Conservation (phyloP, 108 stramenopile genomes). For the Aurantiochytrium sp. region DNA sequence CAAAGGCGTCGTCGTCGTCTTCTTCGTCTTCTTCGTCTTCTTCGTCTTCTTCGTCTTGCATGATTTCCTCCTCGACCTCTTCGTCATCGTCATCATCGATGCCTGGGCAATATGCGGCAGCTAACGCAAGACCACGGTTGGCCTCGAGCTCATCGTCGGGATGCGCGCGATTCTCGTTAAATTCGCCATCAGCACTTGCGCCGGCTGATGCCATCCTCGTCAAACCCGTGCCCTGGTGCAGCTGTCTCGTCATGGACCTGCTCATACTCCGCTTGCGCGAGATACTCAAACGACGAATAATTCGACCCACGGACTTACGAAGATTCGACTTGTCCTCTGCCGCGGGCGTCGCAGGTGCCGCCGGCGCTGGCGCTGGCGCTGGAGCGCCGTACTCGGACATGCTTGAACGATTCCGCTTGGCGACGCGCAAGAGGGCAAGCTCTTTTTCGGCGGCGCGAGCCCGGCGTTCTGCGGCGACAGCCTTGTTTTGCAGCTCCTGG, state of each 20-base stretch:
- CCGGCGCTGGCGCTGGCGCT: background rate
- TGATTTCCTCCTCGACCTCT: background rate
- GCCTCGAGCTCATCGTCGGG: background rate
- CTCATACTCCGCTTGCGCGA: background rate
- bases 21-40: background rate
- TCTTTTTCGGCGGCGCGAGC: constrained; percentile 1
- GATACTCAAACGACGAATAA: background rate
- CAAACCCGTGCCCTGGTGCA: background rate
- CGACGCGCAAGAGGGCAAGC: background rate
- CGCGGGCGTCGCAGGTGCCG: background rate
- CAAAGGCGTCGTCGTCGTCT: background rate
- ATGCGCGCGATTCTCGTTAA: background rate
- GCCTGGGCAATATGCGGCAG: background rate
- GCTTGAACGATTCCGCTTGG: background rate
- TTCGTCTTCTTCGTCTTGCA: background rate
- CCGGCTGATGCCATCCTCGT: background rate
- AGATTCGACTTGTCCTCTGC: background rate
- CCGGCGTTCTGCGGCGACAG: background rate
- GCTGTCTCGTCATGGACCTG: background rate
- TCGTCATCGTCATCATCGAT: background rate
- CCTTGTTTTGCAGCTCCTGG: constrained; percentile 5
- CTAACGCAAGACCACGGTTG: background rate
- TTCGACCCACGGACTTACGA: background rate
- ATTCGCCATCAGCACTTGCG: background rate
- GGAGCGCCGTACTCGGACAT: background rate